Evolutionary conservation across 768 basidiomycete genomes (phyloP).

Genomic region (Suillus occidentalis): DNA sequence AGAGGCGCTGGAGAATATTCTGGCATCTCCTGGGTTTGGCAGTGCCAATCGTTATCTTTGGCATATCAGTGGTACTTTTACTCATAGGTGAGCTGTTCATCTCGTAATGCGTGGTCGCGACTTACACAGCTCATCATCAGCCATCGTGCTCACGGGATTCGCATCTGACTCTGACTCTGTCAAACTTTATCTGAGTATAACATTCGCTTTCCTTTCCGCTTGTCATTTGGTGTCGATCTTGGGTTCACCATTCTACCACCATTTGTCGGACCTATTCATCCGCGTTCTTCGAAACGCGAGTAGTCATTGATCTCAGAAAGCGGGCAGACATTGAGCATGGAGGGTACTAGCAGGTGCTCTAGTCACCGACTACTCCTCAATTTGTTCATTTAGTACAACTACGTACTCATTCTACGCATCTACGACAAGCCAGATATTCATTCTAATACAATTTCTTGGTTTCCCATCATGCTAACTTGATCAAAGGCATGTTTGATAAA

Average conservation of each 20-base stretch:
- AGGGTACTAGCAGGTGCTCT: not conserved
- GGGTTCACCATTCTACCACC: not conserved
- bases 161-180: not conserved
- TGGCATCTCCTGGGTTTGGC: not conserved
- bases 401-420: too few species aligned
- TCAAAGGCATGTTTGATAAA: not conserved
- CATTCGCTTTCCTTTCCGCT: not conserved
- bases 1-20: not conserved
- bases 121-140: not conserved
- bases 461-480: not conserved
- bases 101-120: not conserved
- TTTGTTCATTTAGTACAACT: too few species aligned
- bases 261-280: not conserved
- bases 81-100: not conserved
- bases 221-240: not conserved
- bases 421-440: too few species aligned
- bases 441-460: too few species aligned
- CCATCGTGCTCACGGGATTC: not conserved
- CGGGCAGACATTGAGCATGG: not conserved
- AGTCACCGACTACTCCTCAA: not conserved
- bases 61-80: not conserved
- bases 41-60: not conserved
- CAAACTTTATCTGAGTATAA: not conserved
- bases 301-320: not conserved
- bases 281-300: not conserved